Evolutionary conservation across 768 basidiomycete genomes (phyloP).

Genomic region (Podaxis sp.): DNA sequence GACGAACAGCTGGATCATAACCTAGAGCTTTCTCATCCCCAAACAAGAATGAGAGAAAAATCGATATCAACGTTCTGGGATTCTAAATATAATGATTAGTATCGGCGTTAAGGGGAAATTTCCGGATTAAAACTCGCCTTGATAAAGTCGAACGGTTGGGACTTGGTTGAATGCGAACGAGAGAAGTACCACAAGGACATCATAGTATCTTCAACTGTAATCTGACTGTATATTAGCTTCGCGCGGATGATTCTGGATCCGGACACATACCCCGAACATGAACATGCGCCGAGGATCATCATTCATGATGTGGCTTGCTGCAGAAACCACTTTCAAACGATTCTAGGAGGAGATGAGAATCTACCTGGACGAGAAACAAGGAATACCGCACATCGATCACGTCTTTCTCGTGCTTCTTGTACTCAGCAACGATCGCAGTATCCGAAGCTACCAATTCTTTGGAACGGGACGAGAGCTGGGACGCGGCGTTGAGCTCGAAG

Average conservation of each 20-base stretch:
- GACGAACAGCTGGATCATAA: not conserved
- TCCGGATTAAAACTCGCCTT: not conserved
- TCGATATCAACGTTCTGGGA: not conserved
- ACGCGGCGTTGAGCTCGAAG: not conserved
- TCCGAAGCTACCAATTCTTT: not conserved
- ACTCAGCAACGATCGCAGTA: not conserved
- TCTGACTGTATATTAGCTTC: not conserved
- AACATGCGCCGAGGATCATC: constrained; percentile 23
- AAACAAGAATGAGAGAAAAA: not conserved
- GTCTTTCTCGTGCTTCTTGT: not conserved
- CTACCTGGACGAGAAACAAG: not conserved
- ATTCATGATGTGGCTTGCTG: constrained; percentile 21
- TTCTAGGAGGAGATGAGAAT: constrained; percentile 6
- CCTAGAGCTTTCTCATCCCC: not conserved
- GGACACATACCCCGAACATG: constrained; percentile 18
- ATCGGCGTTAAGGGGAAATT: not conserved
- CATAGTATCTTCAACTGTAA: constrained; percentile 9
- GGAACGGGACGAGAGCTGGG: too few relatives aligned
- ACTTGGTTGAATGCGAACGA: constrained; percentile 2
- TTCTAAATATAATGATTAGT: not conserved
- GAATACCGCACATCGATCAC: not conserved
- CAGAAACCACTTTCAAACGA: constrained; percentile 3
- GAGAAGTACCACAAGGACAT: constrained; percentile 13
- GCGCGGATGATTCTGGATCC: not conserved
- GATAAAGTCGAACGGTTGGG: not conserved